Evolutionary conservation across 2,329 filamentous ascomycete species (phyloP).

Genomic region (Phaeosphaeriaceae sp.): DNA sequence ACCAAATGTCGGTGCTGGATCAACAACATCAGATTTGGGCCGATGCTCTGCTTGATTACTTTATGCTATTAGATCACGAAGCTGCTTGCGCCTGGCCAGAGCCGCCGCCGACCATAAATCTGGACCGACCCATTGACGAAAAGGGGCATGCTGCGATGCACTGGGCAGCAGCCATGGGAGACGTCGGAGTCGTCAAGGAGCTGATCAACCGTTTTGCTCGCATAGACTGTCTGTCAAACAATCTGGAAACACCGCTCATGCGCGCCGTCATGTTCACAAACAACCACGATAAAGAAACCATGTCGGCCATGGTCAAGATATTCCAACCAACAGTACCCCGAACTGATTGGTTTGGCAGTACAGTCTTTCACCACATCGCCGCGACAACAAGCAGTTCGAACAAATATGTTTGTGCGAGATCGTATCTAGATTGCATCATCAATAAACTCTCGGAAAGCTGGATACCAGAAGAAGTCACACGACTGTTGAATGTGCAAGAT

Average conservation of each 20-base stretch:
- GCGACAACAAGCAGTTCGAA: conserved; percentile 84
- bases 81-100: conserved; percentile 73
- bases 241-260: conserved; percentile 87
- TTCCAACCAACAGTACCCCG: conserved; percentile 81
- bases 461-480: conserved; percentile 76
- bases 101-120: conserved; percentile 84
- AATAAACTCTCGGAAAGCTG: conserved; percentile 83
- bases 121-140: conserved; percentile 91
- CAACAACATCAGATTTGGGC: conserved; percentile 90
- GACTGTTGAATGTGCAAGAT: conserved; percentile 82
- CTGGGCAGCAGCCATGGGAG: conserved; percentile 98
- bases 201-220: conserved; percentile 81
- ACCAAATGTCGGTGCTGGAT: conserved; percentile 69
- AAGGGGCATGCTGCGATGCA: conserved; percentile 92
- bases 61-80: conserved; percentile 83
- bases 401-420: conserved; percentile 86
- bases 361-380: conserved; percentile 93
- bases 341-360: conserved; percentile 80
- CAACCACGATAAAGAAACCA: conserved; percentile 91
- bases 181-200: conserved; percentile 88
- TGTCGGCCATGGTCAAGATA: conserved; percentile 82
- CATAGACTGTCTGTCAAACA: conserved; percentile 68
- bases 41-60: conserved; percentile 94
- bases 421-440: conserved; percentile 90
- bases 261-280: conserved; percentile 95